These are phyloP conservation scores for Arthrobotrys sinensis DNA, from an alignment of 2,329 filamentous ascomycete species.

Conservation along the genomic window DNA sequence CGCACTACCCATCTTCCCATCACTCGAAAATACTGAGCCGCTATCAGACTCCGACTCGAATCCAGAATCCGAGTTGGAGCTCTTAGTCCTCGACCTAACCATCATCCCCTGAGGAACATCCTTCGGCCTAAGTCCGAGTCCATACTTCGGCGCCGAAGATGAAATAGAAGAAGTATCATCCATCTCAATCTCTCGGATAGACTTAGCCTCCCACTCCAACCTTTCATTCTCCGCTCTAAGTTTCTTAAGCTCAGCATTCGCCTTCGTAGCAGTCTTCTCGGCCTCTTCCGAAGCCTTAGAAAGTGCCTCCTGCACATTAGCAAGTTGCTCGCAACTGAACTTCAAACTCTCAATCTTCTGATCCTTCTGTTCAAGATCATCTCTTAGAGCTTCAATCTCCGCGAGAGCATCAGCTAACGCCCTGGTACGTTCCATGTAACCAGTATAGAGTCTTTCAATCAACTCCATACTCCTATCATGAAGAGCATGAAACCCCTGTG, in stretches of 20 bases:
- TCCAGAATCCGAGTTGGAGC: constrained; percentile 60
- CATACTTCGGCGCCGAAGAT: constrained; percentile 38
- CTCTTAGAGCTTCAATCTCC: constrained; percentile 45
- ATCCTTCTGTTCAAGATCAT: constrained; percentile 54
- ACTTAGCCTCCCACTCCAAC: constrained; percentile 45
- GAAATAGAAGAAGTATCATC: constrained; percentile 39
- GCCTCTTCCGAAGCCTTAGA: constrained; percentile 56
- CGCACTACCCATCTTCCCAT: constrained; percentile 18
- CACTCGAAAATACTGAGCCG: constrained; percentile 52
- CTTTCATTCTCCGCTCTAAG: constrained; percentile 43
- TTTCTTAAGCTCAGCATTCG: constrained; percentile 54
- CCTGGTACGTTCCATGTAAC: constrained; percentile 48
- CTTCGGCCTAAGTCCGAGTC: constrained; percentile 27
- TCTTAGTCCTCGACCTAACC: constrained; percentile 43
- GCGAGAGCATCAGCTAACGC: constrained; percentile 45
- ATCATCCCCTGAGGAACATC: constrained; percentile 17
- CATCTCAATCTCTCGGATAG: constrained; percentile 42
- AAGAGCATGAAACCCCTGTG: constrained; percentile 49
- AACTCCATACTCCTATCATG: constrained; percentile 44
- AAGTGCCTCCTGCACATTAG: constrained; percentile 53
- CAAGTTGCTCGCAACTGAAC: constrained; percentile 54
- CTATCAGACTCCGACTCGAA: constrained; percentile 55
- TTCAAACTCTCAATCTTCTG: constrained; percentile 52
- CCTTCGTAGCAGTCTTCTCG: constrained; percentile 38
- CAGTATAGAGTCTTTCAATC: constrained; percentile 43